Conservation (phyloP, 495 filamentous ascomycete species). For the Lasiosphaeria miniovina region DNA sequence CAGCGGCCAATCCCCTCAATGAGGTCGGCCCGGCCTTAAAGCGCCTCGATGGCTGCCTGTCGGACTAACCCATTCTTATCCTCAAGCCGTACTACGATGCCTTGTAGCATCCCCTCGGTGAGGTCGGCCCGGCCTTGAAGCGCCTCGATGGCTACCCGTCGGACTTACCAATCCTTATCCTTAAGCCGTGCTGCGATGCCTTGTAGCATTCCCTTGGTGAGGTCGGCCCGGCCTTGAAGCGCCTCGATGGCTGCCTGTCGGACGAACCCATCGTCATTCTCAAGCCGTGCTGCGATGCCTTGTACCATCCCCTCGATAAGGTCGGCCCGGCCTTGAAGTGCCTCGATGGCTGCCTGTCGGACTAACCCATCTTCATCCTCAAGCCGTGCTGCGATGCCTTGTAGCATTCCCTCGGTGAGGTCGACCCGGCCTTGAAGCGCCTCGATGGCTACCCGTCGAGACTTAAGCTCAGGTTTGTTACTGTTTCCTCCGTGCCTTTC, state of each 20-base stretch:
- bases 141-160: not conserved
- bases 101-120: slow-evolving; percentile 3
- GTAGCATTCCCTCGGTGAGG: not conserved
- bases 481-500: too few relatives aligned
- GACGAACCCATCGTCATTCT: not conserved
- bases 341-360: slow-evolving; percentile 9
- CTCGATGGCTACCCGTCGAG: not conserved
- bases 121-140: slow-evolving; percentile 1
- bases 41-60: slow-evolving; percentile 6
- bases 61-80: slow-evolving; percentile 14
- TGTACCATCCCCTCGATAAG: too few relatives aligned
- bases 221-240: too few relatives aligned
- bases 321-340: slow-evolving; percentile 1
- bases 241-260: slow-evolving; percentile 11
- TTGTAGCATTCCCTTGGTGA: too few relatives aligned
- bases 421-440: slow-evolving; percentile 1
- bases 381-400: slow-evolving; percentile 15
- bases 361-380: slow-evolving; percentile 14
- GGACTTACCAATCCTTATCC: too few relatives aligned
- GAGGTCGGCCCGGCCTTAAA: not conserved
- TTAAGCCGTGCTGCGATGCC: too few relatives aligned
- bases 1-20: too few relatives aligned
- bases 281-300: too few relatives aligned
- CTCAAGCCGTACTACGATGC: slow-evolving; percentile 16
- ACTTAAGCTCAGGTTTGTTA: too few relatives aligned